A percentile compares a stretch with the other conserved stretches of the same genome.
phyloP scores from a whole-genome alignment of 2,329 filamentous ascomycete genomes.

The Bipolaris gigantea region DNA sequence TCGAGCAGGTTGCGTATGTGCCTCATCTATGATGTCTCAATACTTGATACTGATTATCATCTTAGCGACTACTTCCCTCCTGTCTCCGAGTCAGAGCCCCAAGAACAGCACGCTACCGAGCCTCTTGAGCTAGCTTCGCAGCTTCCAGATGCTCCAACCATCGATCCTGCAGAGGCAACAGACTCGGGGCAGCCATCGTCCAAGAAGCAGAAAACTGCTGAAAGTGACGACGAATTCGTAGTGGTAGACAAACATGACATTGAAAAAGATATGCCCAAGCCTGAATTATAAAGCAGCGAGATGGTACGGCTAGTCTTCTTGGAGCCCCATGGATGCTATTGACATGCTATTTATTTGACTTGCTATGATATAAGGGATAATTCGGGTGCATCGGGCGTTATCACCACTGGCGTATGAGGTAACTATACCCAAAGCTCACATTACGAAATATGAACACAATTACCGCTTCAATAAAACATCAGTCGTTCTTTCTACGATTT shows the following conservation, averaged over 20 bases:
- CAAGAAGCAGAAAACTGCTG: constrained; percentile 53
- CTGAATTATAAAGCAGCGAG: constrained; percentile 5
- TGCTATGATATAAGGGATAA: not conserved
- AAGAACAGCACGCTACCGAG: constrained; percentile 34
- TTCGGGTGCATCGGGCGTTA: not conserved
- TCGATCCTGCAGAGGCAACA: constrained; percentile 49
- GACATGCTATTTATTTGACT: too few relatives aligned
- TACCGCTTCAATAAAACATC: not conserved
- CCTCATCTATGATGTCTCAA: not conserved
- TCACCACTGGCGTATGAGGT: not conserved
- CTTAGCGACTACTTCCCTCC: constrained; percentile 44
- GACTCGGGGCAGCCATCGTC: constrained; percentile 43
- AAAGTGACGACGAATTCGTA: constrained; percentile 38
- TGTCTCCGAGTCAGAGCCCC: constrained; percentile 6
- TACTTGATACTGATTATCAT: constrained; percentile 5
- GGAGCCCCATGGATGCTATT: too few relatives aligned
- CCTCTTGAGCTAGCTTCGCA: constrained; percentile 44
- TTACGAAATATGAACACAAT: not conserved
- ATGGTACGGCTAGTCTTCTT: not conserved
- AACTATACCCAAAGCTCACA: constrained; percentile 10
- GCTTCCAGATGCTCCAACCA: constrained; percentile 54
- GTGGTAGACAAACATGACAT: constrained; percentile 34
- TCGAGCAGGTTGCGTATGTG: constrained; percentile 70
- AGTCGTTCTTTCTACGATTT: not conserved
- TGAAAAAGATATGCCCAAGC: constrained; percentile 22